Base-by-base conservation (phyloP, 2,329 filamentous ascomycete species). In the Aspergillus sp. region DNA sequence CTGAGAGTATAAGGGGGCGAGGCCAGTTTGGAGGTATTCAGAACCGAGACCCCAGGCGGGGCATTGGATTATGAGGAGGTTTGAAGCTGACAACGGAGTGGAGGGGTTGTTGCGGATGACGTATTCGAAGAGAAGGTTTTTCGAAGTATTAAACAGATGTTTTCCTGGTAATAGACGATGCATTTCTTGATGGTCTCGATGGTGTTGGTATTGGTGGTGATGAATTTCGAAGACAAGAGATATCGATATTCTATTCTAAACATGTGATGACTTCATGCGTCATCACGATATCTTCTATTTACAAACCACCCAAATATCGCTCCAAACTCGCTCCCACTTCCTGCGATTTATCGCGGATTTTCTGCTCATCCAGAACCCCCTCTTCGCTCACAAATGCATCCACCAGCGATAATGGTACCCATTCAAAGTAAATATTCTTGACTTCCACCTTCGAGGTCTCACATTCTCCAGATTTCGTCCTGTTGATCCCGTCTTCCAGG, bases 391-490 rank as follows among this genome's bases (percentile, higher is more conserved):
- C 61, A 52, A 80, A 83, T 0, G 62, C 61, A 53, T 82, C 71
- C 5, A 83, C 65, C 34, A 81, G 56, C 7, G 54, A 45, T 0
- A 71, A 57, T 2, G 76, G 70, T 34, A 82, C 68, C 79, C 78
- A 83, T 63, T 84, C 80, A 39, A 83, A 82, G 47, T 79, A 81
- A n/a, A 76, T 55, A 52, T 76, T 69, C 43, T 62, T 64, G 29
- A 75, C 59, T 32, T 59, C 47, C 8, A 70, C 50, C 29, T 46
- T 43, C 6, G 57, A 54, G 5, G 53, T 52, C 9, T 40, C 36
- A 5, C 45, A 47, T 6, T 52, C 28, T 0, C 44, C 41, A 7
- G 45, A 33, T 34, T 47, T 44, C 10, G 28, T 33, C 6, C 47
- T 40, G 5, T 48, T 49, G 9, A 47, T 12, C 1, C 27, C 45